Conservation (phyloP, 305 asterid species). For the Fraxinus velutina region DNA sequence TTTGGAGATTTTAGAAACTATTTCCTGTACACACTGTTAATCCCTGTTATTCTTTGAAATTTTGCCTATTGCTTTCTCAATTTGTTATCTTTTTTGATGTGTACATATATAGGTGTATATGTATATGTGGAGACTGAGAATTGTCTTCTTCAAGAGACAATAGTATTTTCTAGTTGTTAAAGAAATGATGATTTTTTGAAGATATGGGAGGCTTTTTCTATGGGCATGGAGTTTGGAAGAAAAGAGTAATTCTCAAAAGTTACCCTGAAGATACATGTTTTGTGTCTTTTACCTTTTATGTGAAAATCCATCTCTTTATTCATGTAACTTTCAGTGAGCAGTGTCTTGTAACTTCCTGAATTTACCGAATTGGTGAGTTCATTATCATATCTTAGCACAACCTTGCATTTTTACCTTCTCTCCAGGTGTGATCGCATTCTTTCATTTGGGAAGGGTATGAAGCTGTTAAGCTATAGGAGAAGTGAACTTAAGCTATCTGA, state of each 20-base stretch:
- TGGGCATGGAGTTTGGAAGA: not conserved
- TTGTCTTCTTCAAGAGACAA: not conserved
- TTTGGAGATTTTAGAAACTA: not conserved
- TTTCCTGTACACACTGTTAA: not conserved
- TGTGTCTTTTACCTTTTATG: not conserved
- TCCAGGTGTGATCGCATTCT: slow-evolving; percentile 88
- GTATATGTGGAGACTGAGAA: not conserved
- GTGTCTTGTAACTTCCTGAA: not conserved
- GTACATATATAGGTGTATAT: not conserved
- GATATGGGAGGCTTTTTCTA: not conserved
- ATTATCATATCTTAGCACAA: not conserved
- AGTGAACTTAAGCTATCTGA: slow-evolving; percentile 69
- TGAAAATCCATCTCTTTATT: not conserved
- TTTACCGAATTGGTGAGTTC: not conserved
- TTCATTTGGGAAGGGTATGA: slow-evolving; percentile 74
- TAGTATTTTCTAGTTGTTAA: not conserved
- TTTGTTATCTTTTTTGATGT: not conserved
- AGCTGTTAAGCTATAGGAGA: slow-evolving; percentile 61
- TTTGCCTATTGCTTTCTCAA: not conserved
- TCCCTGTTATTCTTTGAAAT: not conserved
- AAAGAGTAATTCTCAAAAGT: not conserved
- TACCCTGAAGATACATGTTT: not conserved
- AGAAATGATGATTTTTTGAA: not conserved
- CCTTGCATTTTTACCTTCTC: slow-evolving; percentile 3
- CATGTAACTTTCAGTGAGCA: not conserved